phyloP scores from a whole-genome alignment of 208 protist species.

The Jaenimonas drosophilae region DNA sequence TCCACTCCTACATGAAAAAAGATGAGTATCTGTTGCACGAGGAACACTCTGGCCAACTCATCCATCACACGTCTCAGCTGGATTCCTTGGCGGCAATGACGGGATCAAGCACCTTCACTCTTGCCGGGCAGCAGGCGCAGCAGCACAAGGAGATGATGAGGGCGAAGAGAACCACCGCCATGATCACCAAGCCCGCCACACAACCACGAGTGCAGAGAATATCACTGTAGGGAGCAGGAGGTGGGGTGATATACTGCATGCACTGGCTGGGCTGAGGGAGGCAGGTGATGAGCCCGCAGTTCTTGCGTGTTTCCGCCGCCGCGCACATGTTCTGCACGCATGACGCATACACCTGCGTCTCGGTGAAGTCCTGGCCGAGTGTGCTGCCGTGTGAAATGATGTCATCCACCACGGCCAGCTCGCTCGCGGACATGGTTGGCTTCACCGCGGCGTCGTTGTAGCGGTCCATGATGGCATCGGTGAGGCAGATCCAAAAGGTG shows the following conservation, averaged over 20 bases:
- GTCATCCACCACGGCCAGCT: conserved; percentile 10
- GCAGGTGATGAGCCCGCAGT: conserved; percentile 54
- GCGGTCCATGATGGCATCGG: conserved; percentile 5
- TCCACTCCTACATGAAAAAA: too few relatives aligned
- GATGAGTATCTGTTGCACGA: too few relatives aligned
- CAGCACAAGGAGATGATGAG: conserved; percentile 20
- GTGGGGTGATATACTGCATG: conserved; percentile 40
- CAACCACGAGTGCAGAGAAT: conserved; percentile 53
- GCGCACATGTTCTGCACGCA: conserved; percentile 28
- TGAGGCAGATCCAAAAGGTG: conserved; percentile 33
- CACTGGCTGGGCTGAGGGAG: conserved; percentile 54
- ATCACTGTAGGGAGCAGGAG: conserved; percentile 26
- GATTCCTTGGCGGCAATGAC: conserved; percentile 8
- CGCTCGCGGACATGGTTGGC: conserved; percentile 2
- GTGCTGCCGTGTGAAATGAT: conserved; percentile 27
- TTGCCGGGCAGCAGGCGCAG: conserved; percentile 32
- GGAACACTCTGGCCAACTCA: too few relatives aligned
- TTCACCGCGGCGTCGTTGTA: conserved; percentile 2
- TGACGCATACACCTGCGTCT: conserved; percentile 24
- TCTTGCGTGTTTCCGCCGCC: conserved; percentile 24
- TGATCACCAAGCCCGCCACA: conserved; percentile 33
- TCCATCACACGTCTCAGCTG: conserved; percentile 1
- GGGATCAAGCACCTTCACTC: conserved; percentile 18
- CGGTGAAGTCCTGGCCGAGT: conserved; percentile 20
- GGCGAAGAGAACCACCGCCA: conserved; percentile 39